Evolutionary conservation across 192 early-diverging fungal species (phyloP).

Genomic region (Rhizoclosmatium sp.): DNA sequence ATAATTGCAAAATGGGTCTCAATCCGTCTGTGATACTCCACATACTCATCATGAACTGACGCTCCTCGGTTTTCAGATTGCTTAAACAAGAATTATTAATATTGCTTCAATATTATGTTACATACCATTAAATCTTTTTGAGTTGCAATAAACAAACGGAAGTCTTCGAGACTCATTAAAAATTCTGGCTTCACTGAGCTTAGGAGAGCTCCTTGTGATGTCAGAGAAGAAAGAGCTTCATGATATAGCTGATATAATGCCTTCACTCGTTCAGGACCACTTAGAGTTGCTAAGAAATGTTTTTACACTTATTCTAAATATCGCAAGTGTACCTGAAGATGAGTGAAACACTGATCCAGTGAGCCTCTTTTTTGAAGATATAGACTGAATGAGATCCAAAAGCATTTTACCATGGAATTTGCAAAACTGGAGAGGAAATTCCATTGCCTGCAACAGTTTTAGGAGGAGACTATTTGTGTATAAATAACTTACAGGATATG

Average conservation of each 20-base stretch:
- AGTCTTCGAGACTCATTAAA: constrained; percentile 55
- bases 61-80: constrained; percentile 25
- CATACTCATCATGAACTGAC: constrained; percentile 48
- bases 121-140: constrained; percentile 30
- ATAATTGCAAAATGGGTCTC: constrained; percentile 45
- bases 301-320: not conserved
- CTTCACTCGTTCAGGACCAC: constrained; percentile 41
- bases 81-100: not conserved
- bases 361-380: constrained; percentile 50
- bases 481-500: constrained; percentile 17
- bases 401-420: constrained; percentile 39
- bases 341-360: not conserved
- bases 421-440: constrained; percentile 42
- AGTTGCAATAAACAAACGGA: not conserved
- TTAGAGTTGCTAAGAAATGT: not conserved
- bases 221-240: constrained; percentile 47
- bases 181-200: constrained; percentile 58
- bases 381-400: constrained; percentile 51
- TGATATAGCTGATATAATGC: constrained; percentile 35
- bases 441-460: constrained; percentile 20
- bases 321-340: too few species aligned
- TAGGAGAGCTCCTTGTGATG: constrained; percentile 46
- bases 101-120: not conserved
- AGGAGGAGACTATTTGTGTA: not conserved
- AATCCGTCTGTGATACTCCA: constrained; percentile 37